Percentiles rank a stretch among this genome's conserved stretches.
Conservation (phyloP, 192 early-diverging fungal species). For the Gigaspora rosea region DNA sequence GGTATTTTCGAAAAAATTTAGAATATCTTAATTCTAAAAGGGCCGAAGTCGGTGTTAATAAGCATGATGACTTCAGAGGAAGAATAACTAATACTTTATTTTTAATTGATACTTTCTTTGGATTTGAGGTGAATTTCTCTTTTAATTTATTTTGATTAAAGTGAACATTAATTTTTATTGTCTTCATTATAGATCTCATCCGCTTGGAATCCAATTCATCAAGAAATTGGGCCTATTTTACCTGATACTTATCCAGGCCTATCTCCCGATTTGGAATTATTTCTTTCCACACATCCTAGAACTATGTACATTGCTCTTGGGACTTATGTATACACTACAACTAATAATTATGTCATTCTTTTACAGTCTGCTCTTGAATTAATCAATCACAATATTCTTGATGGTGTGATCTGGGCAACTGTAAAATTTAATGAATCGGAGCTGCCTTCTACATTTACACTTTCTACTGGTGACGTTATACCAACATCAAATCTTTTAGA, state of each 20-base stretch:
- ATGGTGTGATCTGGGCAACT: too few species aligned
- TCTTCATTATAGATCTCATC: too few species aligned
- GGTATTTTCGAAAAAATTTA: too few species aligned
- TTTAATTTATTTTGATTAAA: too few species aligned
- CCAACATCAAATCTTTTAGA: neutral
- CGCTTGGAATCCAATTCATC: too few species aligned
- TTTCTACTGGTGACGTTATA: neutral
- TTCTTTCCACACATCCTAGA: too few species aligned
- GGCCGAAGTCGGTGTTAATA: neutral
- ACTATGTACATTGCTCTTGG: too few species aligned
- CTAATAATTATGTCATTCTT: constrained; percentile 18
- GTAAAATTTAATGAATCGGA: too few species aligned
- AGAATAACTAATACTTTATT: constrained; percentile 2
- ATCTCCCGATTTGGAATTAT: too few species aligned
- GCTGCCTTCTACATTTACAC: neutral
- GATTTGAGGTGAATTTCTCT: constrained; percentile 21
- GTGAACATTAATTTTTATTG: too few species aligned
- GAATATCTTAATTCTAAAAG: neutral
- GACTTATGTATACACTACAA: constrained; percentile 11
- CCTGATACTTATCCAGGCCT: constrained; percentile 26
- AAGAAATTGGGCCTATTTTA: constrained; percentile 42
- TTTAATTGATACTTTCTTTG: constrained; percentile 25
- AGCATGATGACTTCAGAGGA: neutral
- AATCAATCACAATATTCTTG: too few species aligned
- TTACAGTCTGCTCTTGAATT: constrained; percentile 33